Percentiles rank a stretch among this genome's conserved stretches.
These are phyloP conservation scores for Dendrobium nobile DNA, from an alignment of 106 monocot genomes.

Conservation along the genomic window DNA sequence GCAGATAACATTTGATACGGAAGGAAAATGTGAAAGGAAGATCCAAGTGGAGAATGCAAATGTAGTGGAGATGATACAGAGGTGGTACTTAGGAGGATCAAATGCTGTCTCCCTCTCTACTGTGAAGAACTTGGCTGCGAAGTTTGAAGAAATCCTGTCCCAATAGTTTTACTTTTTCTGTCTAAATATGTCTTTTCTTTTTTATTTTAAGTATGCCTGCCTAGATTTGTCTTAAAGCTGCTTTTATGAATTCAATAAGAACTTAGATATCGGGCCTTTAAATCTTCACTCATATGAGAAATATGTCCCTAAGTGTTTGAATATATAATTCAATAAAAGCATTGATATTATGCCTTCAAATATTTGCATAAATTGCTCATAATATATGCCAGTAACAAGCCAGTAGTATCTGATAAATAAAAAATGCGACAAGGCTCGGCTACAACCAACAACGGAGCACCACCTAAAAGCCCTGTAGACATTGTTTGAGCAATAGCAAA, in stretches of 20 bases:
- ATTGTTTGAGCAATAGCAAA: no score
- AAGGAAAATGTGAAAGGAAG: constrained; percentile 61
- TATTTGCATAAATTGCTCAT: no score
- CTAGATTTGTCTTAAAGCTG: background rate
- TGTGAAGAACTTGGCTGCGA: constrained; percentile 55
- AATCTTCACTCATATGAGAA: no score
- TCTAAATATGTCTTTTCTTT: background rate
- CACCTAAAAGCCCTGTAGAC: no score
- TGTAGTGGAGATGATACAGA: constrained; percentile 71
- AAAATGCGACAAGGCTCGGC: no score
- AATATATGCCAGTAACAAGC: no score
- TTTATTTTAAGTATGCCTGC: background rate
- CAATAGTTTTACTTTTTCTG: background rate
- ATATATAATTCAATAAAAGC: no score
- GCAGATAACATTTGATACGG: constrained; percentile 59
- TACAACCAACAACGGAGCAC: no score
- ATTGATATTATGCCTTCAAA: no score
- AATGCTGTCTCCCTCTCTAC: constrained; percentile 66
- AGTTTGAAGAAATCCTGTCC: constrained; percentile 14
- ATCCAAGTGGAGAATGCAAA: constrained; percentile 63
- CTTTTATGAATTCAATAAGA: background rate
- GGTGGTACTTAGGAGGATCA: constrained; percentile 80
- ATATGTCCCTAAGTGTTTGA: no score
- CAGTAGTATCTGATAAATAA: no score
- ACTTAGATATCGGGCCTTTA: no score